Base-by-base conservation (phyloP, 2,329 filamentous ascomycete genomes). In the Tolypocladium amazonense region DNA sequence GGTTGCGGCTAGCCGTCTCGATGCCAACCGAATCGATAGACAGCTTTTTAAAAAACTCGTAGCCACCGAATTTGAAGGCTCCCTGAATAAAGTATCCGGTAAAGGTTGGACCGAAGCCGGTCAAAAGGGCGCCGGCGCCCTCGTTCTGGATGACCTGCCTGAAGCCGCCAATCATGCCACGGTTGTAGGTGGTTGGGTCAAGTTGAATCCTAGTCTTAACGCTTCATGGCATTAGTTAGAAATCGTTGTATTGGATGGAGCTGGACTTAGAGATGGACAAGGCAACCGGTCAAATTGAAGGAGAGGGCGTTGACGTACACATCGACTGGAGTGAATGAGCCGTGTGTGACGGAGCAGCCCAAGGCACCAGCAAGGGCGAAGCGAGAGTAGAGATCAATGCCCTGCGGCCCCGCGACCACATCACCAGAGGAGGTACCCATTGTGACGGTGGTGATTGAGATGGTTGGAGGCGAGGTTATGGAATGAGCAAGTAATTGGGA, bases 331-430 rank as follows among this genome's bases (percentile, higher is more conserved):
- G 94, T 99, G 71, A 97, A 87, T 73, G 84, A 88, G 78, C 93
- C 94, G 85, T 99, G 94, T 74, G 94, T 99, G 80, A 97, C 81
- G 70, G 92, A 94, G 80, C 94, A 99, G 88, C 94, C 96, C 83
- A 97, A 81, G 71, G 94, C 94, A 80, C 94, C 94, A 71, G 94
- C 92, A 72, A 99, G 89, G 79, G 94, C 93, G 82, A 97, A 97
- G 79, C 91, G 87, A 71, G 90, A 90, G 88, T 97, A 97, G 70
- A 99, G 90, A 62, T 76, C 80, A 67, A 92, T 6, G 66, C 79
- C 80, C 65, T 72, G 38, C 15, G 38, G 38, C 38, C 38, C 38
- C 38, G 38, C 38, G 38, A 6, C 38, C 38, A 39, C 38, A 20
- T 39, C 18, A 15, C 38, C 6, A 39, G 38, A 39, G 8, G 38